phyloP scores from a whole-genome alignment of 768 basidiomycete genomes.

The Xerocomellus intermedius region DNA sequence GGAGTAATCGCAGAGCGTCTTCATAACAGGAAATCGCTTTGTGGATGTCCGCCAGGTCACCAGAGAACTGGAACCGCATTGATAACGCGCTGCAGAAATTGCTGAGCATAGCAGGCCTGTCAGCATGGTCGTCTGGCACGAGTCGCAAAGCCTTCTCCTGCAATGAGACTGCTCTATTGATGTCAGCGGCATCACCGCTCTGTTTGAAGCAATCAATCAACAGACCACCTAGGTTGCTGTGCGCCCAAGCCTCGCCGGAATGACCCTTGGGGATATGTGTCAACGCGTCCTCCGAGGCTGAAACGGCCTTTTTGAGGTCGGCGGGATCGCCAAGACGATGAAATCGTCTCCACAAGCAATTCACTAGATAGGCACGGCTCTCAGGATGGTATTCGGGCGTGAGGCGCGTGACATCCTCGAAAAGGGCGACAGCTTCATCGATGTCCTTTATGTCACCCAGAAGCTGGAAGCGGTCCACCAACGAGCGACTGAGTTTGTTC shows the following conservation, averaged over 20 bases:
- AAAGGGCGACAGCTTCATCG: neutral
- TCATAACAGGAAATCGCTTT: neutral
- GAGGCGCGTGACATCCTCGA: neutral
- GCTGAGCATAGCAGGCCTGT: neutral
- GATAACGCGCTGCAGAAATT: neutral
- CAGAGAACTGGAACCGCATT: neutral
- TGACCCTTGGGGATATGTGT: neutral
- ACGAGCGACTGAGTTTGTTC: neutral
- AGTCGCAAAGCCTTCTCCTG: neutral
- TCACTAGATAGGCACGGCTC: neutral
- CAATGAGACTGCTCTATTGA: slow-evolving; percentile 1
- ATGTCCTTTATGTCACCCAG: neutral
- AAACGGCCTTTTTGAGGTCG: neutral
- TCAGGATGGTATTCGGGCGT: neutral
- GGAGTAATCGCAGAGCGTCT: slow-evolving; percentile 2
- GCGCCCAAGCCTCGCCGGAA: neutral
- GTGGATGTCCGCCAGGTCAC: neutral
- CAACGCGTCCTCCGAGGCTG: neutral
- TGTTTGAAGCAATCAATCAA: slow-evolving; percentile 1
- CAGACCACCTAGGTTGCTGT: neutral
- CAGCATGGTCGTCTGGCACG: neutral
- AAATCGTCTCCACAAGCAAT: neutral
- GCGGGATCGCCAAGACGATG: neutral
- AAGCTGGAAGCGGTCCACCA: neutral
- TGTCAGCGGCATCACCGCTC: neutral